Evolutionary conservation across 2,329 filamentous ascomycete genomes (phyloP).

Genomic region (Malbranchea cinnamomea): DNA sequence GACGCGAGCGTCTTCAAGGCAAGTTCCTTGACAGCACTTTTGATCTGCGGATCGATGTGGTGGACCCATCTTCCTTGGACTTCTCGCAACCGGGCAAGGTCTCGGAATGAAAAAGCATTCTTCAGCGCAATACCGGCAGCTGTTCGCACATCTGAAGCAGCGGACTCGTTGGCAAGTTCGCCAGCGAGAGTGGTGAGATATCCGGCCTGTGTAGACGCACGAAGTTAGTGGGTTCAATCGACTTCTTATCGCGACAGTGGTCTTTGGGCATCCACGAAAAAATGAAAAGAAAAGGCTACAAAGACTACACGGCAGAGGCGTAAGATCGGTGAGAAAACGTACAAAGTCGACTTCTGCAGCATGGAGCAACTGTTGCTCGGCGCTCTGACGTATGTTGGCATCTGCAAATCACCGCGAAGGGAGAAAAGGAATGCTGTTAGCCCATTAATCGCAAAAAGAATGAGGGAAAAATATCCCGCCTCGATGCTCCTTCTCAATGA

Average conservation of each 20-base stretch:
- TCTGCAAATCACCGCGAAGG: slow-evolving; percentile 42
- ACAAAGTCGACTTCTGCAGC: slow-evolving; percentile 95
- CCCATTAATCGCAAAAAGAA: background rate
- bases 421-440: slow-evolving; percentile 1
- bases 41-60: slow-evolving; percentile 66
- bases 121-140: slow-evolving; percentile 94
- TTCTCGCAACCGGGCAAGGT: slow-evolving; percentile 71
- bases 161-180: slow-evolving; percentile 82
- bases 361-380: slow-evolving; percentile 85
- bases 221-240: slow-evolving; percentile 5
- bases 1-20: slow-evolving; percentile 79
- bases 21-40: slow-evolving; percentile 74
- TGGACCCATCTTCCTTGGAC: slow-evolving; percentile 88
- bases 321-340: slow-evolving; percentile 28
- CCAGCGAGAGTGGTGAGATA: slow-evolving; percentile 88
- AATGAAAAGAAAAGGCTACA: slow-evolving; percentile 9
- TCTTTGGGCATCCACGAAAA: slow-evolving; percentile 2
- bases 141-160: slow-evolving; percentile 70
- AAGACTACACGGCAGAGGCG: slow-evolving; percentile 6
- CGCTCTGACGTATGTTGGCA: slow-evolving; percentile 72
- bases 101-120: slow-evolving; percentile 93
- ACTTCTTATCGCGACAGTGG: slow-evolving; percentile 6
- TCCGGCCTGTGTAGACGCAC: slow-evolving; percentile 48
- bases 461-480: slow-evolving; percentile 8
- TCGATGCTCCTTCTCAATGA: no score